A percentile compares a stretch with the other conserved stretches of the same genome.
Evolutionary conservation across 306 rosid species (phyloP).

Genomic region (Medicago ruthenica): DNA sequence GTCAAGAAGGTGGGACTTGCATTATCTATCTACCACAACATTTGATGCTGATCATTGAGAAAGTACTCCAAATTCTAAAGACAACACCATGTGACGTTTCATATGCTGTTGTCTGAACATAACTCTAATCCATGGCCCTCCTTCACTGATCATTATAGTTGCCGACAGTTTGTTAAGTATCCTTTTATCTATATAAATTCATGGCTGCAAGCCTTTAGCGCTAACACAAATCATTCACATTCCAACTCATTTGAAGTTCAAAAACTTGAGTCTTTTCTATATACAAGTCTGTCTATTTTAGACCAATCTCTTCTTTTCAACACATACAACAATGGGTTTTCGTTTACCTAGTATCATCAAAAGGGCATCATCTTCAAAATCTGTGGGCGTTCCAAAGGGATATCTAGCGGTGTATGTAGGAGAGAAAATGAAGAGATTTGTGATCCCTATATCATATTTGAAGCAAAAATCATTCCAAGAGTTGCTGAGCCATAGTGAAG

Average conservation of each 20-base stretch:
- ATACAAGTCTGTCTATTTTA: not conserved
- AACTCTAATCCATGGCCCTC: not conserved
- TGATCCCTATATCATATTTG: conserved; percentile 55
- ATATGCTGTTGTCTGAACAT: conserved; percentile 14
- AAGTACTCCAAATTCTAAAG: not conserved
- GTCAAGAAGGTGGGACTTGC: too few species aligned
- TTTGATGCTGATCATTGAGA: not conserved
- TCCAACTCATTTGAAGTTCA: conserved; percentile 18
- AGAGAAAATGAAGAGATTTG: conserved; percentile 50
- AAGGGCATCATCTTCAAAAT: conserved; percentile 34
- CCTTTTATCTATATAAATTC: conserved; percentile 43
- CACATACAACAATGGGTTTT: conserved; percentile 41
- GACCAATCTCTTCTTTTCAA: not conserved
- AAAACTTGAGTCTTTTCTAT: not conserved
- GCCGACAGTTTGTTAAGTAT: not conserved
- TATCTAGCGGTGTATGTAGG: conserved; percentile 57
- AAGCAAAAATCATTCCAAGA: conserved; percentile 53
- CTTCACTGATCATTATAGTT: not conserved
- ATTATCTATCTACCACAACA: too few species aligned
- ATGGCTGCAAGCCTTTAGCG: conserved; percentile 6
- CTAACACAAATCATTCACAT: conserved; percentile 24
- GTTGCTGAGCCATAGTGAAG: conserved; percentile 39
- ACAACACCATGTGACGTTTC: conserved; percentile 51
- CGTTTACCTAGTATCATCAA: conserved; percentile 42
- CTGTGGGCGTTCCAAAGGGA: conserved; percentile 53